phyloP scores from a whole-genome alignment of 2,329 filamentous ascomycete species.

The Trichoderma hamatum region DNA sequence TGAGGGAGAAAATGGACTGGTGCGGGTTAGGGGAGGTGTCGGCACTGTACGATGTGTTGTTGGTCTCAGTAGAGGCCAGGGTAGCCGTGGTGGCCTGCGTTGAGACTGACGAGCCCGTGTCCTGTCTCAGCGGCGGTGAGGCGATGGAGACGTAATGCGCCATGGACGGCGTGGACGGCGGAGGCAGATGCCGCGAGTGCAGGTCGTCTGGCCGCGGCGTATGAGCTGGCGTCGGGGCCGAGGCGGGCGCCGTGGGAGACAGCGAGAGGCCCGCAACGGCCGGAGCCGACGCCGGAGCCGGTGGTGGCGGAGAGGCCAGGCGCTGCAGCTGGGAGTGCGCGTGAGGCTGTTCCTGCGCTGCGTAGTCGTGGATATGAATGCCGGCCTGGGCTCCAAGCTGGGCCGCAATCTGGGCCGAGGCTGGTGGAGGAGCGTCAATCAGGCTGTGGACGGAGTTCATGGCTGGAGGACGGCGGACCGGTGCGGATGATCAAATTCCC shows the following conservation, averaged over 20 bases:
- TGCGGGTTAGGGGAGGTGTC: slow-evolving; percentile 55
- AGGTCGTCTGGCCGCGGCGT: slow-evolving; percentile 27
- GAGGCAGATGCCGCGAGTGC: slow-evolving; percentile 18
- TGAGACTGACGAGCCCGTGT: slow-evolving; percentile 58
- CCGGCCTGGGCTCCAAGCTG: slow-evolving; percentile 23
- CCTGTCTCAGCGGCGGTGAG: slow-evolving; percentile 47
- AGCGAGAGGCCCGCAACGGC: slow-evolving; percentile 25
- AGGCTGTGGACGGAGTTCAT: slow-evolving; percentile 48
- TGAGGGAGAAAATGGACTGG: slow-evolving; percentile 59
- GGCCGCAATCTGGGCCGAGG: slow-evolving; percentile 22
- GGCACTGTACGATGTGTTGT: slow-evolving; percentile 55
- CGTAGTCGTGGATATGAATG: slow-evolving; percentile 24
- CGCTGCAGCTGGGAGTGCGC: slow-evolving; percentile 18
- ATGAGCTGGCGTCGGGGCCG: slow-evolving; percentile 25
- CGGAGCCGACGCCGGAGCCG: slow-evolving; percentile 19
- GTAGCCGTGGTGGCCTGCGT: slow-evolving; percentile 53
- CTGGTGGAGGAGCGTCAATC: slow-evolving; percentile 36
- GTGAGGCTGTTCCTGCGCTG: slow-evolving; percentile 20
- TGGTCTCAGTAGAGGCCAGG: slow-evolving; percentile 51
- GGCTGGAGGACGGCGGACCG: slow-evolving; percentile 30
- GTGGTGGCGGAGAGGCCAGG: slow-evolving; percentile 23
- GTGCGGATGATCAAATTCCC: slow-evolving; percentile 27
- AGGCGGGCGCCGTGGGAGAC: slow-evolving; percentile 28
- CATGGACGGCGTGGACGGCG: slow-evolving; percentile 29
- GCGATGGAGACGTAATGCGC: slow-evolving; percentile 33